These are phyloP conservation scores for Exophiala dermatitidis DNA, from an alignment of 2,329 filamentous ascomycete species.

Conservation along the genomic window DNA sequence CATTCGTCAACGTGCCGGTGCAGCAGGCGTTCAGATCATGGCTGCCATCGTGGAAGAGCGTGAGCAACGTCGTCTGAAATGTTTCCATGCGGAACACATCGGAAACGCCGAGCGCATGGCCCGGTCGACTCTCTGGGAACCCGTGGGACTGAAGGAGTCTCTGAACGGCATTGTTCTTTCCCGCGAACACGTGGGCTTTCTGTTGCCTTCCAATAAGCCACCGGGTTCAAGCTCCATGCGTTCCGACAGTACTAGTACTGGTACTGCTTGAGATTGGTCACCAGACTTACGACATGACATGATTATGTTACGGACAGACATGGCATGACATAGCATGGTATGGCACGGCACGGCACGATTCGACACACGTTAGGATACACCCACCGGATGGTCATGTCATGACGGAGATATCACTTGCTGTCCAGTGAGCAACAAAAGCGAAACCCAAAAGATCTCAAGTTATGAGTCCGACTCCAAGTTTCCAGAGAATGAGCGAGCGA, in stretches of 20 bases:
- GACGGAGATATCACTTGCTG: too few relatives aligned
- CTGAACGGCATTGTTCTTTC: slow-evolving; percentile 13
- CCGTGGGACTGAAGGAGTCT: slow-evolving; percentile 21
- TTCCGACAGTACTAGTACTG: background rate
- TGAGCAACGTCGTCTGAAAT: slow-evolving; percentile 19
- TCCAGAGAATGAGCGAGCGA: too few relatives aligned
- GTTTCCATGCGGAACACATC: slow-evolving; percentile 11
- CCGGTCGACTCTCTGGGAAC: slow-evolving; percentile 21
- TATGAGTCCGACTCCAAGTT: too few relatives aligned
- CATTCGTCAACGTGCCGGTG: slow-evolving; percentile 5
- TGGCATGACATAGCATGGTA: background rate
- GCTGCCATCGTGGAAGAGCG: slow-evolving; percentile 20
- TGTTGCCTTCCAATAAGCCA: slow-evolving; percentile 11
- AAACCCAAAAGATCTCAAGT: too few relatives aligned
- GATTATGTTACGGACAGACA: background rate
- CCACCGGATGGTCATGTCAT: too few relatives aligned
- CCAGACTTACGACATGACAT: background rate
- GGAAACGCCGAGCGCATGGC: slow-evolving; percentile 21
- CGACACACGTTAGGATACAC: too few relatives aligned
- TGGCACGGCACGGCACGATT: background rate
- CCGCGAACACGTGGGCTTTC: slow-evolving; percentile 24
- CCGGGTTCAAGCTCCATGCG: background rate
- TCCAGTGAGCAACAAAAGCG: too few relatives aligned
- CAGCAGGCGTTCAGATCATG: slow-evolving; percentile 14
- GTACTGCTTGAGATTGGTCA: background rate